A percentile compares a stretch with the other conserved stretches of the same genome.
Evolutionary conservation across 169 alveolate species (phyloP).

Genomic region (Cryptosporidium muris): DNA sequence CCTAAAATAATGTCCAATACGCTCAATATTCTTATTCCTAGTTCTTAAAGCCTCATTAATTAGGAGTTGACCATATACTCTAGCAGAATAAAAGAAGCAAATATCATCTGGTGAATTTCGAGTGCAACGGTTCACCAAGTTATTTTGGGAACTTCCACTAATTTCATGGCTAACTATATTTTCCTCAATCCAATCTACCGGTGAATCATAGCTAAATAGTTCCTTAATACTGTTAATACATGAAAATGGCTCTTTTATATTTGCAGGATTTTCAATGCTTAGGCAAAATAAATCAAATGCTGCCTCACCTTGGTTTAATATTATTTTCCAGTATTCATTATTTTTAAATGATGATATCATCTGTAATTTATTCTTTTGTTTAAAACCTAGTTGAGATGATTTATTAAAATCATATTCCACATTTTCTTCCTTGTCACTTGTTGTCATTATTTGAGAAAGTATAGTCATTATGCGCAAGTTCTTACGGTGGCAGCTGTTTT

Average conservation of each 20-base stretch:
- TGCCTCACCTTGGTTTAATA: conserved; percentile 18
- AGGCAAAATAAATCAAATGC: conserved; percentile 36
- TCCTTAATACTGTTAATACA: conserved; percentile 26
- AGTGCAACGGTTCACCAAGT: conserved; percentile 14
- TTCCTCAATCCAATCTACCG: conserved; percentile 30
- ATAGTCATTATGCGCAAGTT: conserved; percentile 32
- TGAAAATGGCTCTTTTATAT: conserved; percentile 17
- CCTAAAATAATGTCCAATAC: conserved; percentile 34
- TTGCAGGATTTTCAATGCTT: background rate
- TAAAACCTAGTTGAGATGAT: background rate
- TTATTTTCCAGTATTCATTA: conserved; percentile 43
- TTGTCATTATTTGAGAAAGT: conserved; percentile 19
- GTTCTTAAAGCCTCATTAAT: conserved; percentile 24
- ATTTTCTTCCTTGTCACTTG: background rate
- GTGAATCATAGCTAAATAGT: background rate
- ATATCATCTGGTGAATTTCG: conserved; percentile 59
- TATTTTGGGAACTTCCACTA: background rate
- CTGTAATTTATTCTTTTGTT: no score
- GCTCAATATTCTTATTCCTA: background rate
- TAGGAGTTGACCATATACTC: conserved; percentile 55
- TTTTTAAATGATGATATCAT: background rate
- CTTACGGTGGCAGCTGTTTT: conserved; percentile 48
- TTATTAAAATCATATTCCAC: background rate
- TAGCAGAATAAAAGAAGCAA: conserved; percentile 26
- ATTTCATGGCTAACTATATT: background rate